Base-by-base conservation (phyloP, 768 basidiomycete genomes). In the Pholiota microspora region DNA sequence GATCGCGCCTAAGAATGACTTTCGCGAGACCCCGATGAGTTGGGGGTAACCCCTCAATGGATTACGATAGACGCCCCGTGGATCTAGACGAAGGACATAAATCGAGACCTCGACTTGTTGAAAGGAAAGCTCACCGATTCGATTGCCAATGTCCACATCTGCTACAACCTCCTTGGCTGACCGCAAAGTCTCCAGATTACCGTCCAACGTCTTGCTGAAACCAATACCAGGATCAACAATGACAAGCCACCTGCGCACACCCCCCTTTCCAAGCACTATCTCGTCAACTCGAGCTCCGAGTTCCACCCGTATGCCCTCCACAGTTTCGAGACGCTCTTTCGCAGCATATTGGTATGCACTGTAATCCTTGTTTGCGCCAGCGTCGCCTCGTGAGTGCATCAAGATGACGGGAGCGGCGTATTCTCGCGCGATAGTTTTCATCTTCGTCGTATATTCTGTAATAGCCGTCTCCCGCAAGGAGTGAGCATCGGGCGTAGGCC, bases 371-470 rank as follows among this genome's bases (percentile, higher is more conserved):
- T 94, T 80, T 58, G 75, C 61, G 13, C 86, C 84, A 0, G 92
- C 90, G 53, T 91, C 89, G 0, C 92, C 94, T 3, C 94, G 77
- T 0, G 92, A 94, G 69, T 99, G 96, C 96, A 98, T 98, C 54
- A 98, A 69, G 8, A 98, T 74, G 46, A 94, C 86, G 0, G 94
- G 95, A 0, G 89, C 88, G 4, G 79, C 80, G 40, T 84, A 72
- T 27, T 79, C 73, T 31, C 85, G 77, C 25, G 87, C 85, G 23
- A 85, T 67, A n/a, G 64, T 55, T 50, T 87, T 83, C 90, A 96
- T 90, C 50, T 76, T 70, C 8, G 59, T 58, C 60, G 84, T 77
- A 52, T 77, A 77, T 29, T 71, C 71, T 1, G 72, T 64, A 0
- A 72, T 69, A 0, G 70, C 74, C 25, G 67, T 69, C 0, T 60